These are phyloP conservation scores for Hexamita inflata DNA, from an alignment of 208 protist species.

Conservation along the genomic window DNA sequence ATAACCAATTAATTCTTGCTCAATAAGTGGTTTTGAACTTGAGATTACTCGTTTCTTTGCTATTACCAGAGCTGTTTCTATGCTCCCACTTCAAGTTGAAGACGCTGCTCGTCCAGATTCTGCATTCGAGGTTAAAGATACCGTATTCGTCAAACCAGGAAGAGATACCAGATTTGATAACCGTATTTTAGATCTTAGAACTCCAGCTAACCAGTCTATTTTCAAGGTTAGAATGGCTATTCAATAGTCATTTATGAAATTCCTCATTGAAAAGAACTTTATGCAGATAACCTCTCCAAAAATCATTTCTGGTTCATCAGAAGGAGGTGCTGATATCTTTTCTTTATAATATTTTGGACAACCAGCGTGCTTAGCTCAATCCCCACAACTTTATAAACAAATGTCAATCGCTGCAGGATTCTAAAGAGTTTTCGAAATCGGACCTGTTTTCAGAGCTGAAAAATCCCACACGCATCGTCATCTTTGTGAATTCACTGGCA, in stretches of 20 bases:
- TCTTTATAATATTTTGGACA: slow-evolving; percentile 58
- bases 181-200: slow-evolving; percentile 81
- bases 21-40: slow-evolving; percentile 15
- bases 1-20: slow-evolving; percentile 1
- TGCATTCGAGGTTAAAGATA: neutral
- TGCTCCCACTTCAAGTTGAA: slow-evolving; percentile 25
- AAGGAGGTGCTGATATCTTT: slow-evolving; percentile 77
- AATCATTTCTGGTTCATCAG: slow-evolving; percentile 81
- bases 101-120: slow-evolving; percentile 18
- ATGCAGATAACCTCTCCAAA: slow-evolving; percentile 97
- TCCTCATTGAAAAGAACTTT: slow-evolving; percentile 71
- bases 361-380: slow-evolving; percentile 89
- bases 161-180: slow-evolving; percentile 80
- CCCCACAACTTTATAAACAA: slow-evolving; percentile 99
- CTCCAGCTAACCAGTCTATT: slow-evolving; percentile 76
- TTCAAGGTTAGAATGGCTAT: slow-evolving; percentile 80
- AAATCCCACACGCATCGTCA: slow-evolving; percentile 95
- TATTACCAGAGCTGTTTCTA: neutral
- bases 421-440: slow-evolving; percentile 61
- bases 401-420: slow-evolving; percentile 89
- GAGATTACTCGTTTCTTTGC: neutral
- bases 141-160: neutral
- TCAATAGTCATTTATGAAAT: slow-evolving; percentile 78
- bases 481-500: slow-evolving; percentile 94
- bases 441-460: slow-evolving; percentile 90